A percentile compares a stretch with the other conserved stretches of the same genome.
Evolutionary conservation across 176 grass and related monocot genomes (phyloP).

Genomic region (Neostapfia colusana): DNA sequence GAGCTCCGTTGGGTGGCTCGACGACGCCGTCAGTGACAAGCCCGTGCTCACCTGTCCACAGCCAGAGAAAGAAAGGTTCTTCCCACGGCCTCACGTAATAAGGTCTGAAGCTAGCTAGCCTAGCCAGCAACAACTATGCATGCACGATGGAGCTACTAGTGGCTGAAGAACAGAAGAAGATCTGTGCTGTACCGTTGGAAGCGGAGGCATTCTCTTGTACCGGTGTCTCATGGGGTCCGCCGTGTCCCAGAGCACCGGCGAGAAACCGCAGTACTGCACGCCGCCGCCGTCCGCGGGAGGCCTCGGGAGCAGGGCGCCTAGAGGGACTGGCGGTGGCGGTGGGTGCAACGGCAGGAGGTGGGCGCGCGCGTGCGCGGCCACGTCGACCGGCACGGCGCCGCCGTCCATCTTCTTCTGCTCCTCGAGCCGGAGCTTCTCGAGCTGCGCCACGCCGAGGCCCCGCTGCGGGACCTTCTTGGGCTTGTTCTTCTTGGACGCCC

Average conservation of each 20-base stretch:
- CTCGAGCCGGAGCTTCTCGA: slow-evolving; percentile 83
- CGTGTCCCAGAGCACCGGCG: slow-evolving; percentile 44
- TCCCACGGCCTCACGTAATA: not conserved
- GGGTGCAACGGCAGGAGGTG: slow-evolving; percentile 45
- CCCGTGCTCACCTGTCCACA: slow-evolving; percentile 48
- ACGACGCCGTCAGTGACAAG: slow-evolving; percentile 52
- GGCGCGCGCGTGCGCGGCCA: slow-evolving; percentile 21
- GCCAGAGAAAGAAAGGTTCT: not conserved
- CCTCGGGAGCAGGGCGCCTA: too few species aligned
- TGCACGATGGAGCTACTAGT: too few species aligned
- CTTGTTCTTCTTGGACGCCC: slow-evolving; percentile 61
- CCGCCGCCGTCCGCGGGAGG: slow-evolving; percentile 12
- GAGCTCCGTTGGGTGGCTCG: slow-evolving; percentile 61
- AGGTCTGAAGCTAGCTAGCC: not conserved
- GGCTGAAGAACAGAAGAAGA: not conserved
- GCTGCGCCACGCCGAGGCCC: slow-evolving; percentile 78
- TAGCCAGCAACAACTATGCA: not conserved
- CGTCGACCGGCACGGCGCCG: not conserved
- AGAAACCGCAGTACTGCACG: not conserved
- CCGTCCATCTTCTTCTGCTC: slow-evolving; percentile 67
- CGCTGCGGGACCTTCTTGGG: slow-evolving; percentile 74
- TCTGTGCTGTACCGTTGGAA: slow-evolving; percentile 25
- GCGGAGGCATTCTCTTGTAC: slow-evolving; percentile 39
- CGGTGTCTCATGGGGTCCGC: slow-evolving; percentile 36
- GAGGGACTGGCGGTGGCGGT: not conserved